Percentiles rank a stretch among this genome's conserved stretches.
Evolutionary conservation across 164 flowering plant species (phyloP).

Genomic region (Malania oleifera): DNA sequence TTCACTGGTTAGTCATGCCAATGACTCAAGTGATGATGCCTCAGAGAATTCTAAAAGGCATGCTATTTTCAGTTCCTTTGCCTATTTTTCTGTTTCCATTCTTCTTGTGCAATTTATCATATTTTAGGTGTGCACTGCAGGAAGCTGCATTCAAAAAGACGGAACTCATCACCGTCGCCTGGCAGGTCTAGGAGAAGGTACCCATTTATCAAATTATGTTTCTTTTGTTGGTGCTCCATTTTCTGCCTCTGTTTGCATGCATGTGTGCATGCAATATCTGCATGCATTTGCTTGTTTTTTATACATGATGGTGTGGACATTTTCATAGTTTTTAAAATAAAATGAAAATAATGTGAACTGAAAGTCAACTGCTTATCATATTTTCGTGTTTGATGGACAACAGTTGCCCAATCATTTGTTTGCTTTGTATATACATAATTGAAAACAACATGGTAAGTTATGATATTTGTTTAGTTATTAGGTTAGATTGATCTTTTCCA

Average conservation of each 20-base stretch:
- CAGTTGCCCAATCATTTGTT: background rate
- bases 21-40: slow-evolving; percentile 55
- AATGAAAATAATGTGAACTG: too few species aligned
- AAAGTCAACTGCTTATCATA: too few species aligned
- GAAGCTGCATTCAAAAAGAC: slow-evolving; percentile 45
- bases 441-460: background rate
- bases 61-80: background rate
- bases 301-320: too few species aligned
- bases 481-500: slow-evolving; percentile 1
- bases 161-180: slow-evolving; percentile 60
- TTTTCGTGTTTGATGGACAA: background rate
- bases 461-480: background rate
- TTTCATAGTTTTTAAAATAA: too few species aligned
- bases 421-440: too few species aligned
- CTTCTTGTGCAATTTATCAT: slow-evolving; percentile 11
- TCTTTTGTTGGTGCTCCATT: background rate
- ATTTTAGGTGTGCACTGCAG: slow-evolving; percentile 32
- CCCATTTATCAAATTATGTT: background rate
- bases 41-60: slow-evolving; percentile 74
- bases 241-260: background rate
- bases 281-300: too few species aligned
- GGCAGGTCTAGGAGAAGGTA: slow-evolving; percentile 69
- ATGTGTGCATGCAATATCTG: too few species aligned
- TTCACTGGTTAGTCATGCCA: slow-evolving; percentile 28
- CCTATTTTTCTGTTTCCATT: background rate